Percentiles rank a stretch among this genome's conserved stretches.
phyloP scores from a whole-genome alignment of 2,329 filamentous ascomycete genomes.

The Setomelanomma holmii region DNA sequence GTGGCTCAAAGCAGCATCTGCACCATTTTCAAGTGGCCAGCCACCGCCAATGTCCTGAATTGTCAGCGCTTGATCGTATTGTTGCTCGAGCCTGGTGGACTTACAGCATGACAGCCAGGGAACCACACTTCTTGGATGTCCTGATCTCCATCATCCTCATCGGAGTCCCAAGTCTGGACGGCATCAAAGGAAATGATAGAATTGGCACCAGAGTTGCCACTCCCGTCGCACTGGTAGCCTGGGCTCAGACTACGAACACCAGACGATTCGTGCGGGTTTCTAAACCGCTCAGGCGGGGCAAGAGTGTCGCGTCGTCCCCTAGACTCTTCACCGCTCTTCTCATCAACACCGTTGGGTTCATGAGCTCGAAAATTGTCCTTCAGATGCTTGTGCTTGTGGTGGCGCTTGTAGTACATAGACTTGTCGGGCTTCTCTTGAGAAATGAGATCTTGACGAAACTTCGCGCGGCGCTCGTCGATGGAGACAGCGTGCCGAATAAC shows the following conservation, averaged over 20 bases:
- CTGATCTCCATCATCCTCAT: conserved; percentile 60
- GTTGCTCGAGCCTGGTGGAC: too few relatives aligned
- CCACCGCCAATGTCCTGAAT: conserved; percentile 74
- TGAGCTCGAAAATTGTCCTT: conserved; percentile 16
- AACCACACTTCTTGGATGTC: conserved; percentile 86
- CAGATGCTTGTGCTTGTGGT: conserved; percentile 27
- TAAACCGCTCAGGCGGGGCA: conserved; percentile 38
- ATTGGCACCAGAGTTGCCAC: conserved; percentile 24
- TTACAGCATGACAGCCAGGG: conserved; percentile 72
- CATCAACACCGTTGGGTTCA: conserved; percentile 14
- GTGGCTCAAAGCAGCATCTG: conserved; percentile 68
- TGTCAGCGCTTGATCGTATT: conserved; percentile 16
- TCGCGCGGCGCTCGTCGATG: conserved; percentile 74
- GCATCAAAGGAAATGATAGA: conserved; percentile 42
- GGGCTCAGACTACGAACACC: conserved; percentile 44
- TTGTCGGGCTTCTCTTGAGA: conserved; percentile 51
- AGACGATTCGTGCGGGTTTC: conserved; percentile 42
- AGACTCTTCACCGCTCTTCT: conserved; percentile 15
- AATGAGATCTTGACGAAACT: conserved; percentile 74
- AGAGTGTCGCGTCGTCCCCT: conserved; percentile 34
- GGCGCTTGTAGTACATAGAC: conserved; percentile 35
- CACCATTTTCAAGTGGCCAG: conserved; percentile 66
- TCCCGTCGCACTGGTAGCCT: conserved; percentile 21
- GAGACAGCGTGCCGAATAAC: conserved; percentile 74
- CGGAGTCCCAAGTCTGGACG: conserved; percentile 28